Base-by-base conservation (phyloP, 805 yeast genomes). In the Starmerella apicola region DNA sequence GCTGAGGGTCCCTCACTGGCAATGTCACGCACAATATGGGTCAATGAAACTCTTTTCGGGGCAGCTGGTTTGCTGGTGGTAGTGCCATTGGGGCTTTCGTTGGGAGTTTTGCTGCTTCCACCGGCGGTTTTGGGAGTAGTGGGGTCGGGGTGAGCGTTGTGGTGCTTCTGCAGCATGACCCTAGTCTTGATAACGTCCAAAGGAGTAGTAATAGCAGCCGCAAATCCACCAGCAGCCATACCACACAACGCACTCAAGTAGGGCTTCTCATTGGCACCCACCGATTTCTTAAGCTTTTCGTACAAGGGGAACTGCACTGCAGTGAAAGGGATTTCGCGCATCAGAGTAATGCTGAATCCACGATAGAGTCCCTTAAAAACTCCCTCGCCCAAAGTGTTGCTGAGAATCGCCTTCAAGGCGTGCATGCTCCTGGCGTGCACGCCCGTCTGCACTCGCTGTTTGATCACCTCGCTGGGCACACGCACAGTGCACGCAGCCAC, bases 251-350 rank as follows among this genome's bases (percentile, higher is more conserved):
- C 86, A 12, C 95, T 95, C 55, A 78, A 80, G 49, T 74, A 59
- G 3, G 88, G 78, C 5, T 72, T 66, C 20, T 61, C 60, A 2
- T 64, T 66, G 1, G 61, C 53, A 2, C 59, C 58, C 76, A 82
- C 71, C 34, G 52, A 50, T n/a, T 50, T 43, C 64, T 91, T 91
- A 52, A 91, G 58, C 56, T 66, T 72, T 57, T 91, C 99, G 57
- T 91, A 91, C 28, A 91, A 61, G 4, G 98, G 98, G 63, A 86
- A 91, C 57, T 91, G 98, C 41, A 91, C 84, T 57, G 86, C 70
- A 0, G 99, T 91, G 63, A 91, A 91, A 4, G 99, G 98, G 33
- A 91, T 88, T 54, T 91, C 99, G 44, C 99, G 70, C 76, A 86
- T 69, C 31, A 91, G 78, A 1, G 99, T 91, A 12, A 94, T 77